phyloP scores from a whole-genome alignment of 2,329 filamentous ascomycete genomes.

The Alternaria hordeiaustralica region DNA sequence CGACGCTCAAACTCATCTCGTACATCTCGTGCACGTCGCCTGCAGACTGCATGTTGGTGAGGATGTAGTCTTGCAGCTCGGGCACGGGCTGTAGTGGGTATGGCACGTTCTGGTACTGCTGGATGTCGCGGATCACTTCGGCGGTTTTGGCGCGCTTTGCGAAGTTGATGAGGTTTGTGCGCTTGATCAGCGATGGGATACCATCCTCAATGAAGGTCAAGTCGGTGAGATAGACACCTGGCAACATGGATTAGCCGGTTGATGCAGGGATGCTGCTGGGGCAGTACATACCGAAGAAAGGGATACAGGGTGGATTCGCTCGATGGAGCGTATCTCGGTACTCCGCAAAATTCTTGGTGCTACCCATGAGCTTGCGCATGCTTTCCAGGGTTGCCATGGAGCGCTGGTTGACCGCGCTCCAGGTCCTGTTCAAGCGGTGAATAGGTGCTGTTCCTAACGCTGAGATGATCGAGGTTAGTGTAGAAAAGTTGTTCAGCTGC shows the following conservation, averaged over 20 bases:
- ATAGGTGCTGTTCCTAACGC: constrained; percentile 94
- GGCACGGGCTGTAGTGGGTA: constrained; percentile 88
- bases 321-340: constrained; percentile 92
- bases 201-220: constrained; percentile 98
- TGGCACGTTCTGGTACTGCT: constrained; percentile 98
- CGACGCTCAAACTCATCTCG: constrained; percentile 90
- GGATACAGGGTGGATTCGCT: constrained; percentile 95
- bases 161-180: constrained; percentile 97
- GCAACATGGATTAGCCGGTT: background rate
- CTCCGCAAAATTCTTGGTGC: constrained; percentile 97
- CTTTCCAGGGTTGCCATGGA: constrained; percentile 81
- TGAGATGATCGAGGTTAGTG: constrained; percentile 95
- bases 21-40: constrained; percentile 99
- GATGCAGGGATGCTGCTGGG: background rate
- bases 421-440: constrained; percentile 89
- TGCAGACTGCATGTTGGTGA: constrained; percentile 93
- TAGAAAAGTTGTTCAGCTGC: constrained; percentile 92
- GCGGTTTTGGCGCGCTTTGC: constrained; percentile 97
- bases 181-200: constrained; percentile 94
- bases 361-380: constrained; percentile 95
- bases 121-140: constrained; percentile 97
- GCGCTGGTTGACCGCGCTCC: constrained; percentile 89
- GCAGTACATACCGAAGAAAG: constrained; percentile 81
- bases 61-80: constrained; percentile 94
- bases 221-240: constrained; percentile 95